These are phyloP conservation scores for Starmera amethionina DNA, from an alignment of 805 yeast genomes.

Conservation along the genomic window DNA sequence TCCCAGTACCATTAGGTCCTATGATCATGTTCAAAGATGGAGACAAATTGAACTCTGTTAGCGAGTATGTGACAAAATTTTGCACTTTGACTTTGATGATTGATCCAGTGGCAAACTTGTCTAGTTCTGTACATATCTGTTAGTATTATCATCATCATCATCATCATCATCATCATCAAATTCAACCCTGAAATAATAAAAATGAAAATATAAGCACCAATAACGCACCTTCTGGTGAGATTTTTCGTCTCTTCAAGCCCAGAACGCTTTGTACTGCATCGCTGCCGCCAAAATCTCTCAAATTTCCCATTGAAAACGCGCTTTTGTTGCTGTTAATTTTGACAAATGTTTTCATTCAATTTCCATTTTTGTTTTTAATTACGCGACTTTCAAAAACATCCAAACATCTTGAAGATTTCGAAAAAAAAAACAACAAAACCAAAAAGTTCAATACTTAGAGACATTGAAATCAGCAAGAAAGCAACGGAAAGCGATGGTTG, in stretches of 20 bases:
- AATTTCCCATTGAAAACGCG: too few relatives aligned
- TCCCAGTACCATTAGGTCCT: constrained; percentile 97
- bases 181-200: too few relatives aligned
- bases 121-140: constrained; percentile 8
- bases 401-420: too few relatives aligned
- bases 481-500: too few relatives aligned
- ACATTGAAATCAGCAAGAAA: too few relatives aligned
- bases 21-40: constrained; percentile 85
- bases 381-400: too few relatives aligned
- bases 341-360: too few relatives aligned
- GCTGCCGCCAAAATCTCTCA: too few relatives aligned
- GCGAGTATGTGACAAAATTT: constrained; percentile 63
- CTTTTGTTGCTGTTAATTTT: too few relatives aligned
- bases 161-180: not conserved
- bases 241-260: not conserved
- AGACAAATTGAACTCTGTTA: constrained; percentile 64
- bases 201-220: not conserved
- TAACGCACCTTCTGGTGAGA: not conserved
- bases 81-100: constrained; percentile 43
- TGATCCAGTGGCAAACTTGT: constrained; percentile 33
- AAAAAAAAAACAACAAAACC: too few relatives aligned
- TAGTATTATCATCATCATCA: not conserved
- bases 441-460: too few relatives aligned
- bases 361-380: too few relatives aligned
- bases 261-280: not conserved